Evolutionary conservation across 2,329 filamentous ascomycete species (phyloP).

Genomic region (Hymenoscyphus fructigenus): DNA sequence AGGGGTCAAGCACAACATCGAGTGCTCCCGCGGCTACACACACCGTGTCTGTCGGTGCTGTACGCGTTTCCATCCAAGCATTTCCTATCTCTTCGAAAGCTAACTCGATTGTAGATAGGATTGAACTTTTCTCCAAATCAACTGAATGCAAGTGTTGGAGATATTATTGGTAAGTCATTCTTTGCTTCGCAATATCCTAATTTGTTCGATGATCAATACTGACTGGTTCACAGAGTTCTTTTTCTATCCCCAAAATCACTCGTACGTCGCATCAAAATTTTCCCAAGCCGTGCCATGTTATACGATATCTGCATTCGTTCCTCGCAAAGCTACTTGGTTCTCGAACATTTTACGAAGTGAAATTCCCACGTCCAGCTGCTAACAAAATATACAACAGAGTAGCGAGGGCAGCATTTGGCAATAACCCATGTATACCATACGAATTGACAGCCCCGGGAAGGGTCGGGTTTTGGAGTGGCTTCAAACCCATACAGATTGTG

Average conservation of each 20-base stretch:
- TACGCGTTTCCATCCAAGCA: slow-evolving; percentile 24
- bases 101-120: slow-evolving; percentile 24
- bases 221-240: slow-evolving; percentile 44
- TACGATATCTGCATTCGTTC: not conserved
- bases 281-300: not conserved
- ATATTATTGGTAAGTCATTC: slow-evolving; percentile 44
- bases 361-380: not conserved
- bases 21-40: slow-evolving; percentile 29
- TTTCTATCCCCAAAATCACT: slow-evolving; percentile 64
- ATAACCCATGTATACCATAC: slow-evolving; percentile 62
- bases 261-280: slow-evolving; percentile 27
- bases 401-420: slow-evolving; percentile 55
- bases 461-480: slow-evolving; percentile 55
- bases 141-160: slow-evolving; percentile 44
- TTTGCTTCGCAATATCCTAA: not conserved
- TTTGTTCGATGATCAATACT: not conserved
- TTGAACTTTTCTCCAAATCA: slow-evolving; percentile 39
- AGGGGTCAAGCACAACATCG: slow-evolving; percentile 20
- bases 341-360: not conserved
- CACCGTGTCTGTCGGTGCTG: slow-evolving; percentile 35
- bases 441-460: slow-evolving; percentile 50
- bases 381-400: slow-evolving; percentile 37
- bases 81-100: slow-evolving; percentile 2
- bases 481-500: slow-evolving; percentile 43
- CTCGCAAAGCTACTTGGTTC: not conserved